A percentile compares a stretch with the other conserved stretches of the same genome.
These are phyloP conservation scores for Beauveria australis DNA, from an alignment of 2,329 filamentous ascomycete genomes.

Conservation along the genomic window DNA sequence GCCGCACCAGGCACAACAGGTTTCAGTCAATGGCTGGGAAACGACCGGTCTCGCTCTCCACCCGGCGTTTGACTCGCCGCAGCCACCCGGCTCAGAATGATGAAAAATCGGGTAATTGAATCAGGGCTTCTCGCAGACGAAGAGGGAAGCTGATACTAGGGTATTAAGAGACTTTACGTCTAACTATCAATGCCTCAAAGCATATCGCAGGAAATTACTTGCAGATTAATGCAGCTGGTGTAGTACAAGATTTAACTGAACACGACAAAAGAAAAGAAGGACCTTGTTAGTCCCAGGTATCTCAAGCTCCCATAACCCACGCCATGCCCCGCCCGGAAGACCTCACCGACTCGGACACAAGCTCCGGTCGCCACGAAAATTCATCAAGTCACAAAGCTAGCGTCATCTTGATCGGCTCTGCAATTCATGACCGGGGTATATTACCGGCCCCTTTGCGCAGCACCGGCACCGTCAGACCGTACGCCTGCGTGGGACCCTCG, in stretches of 20 bases:
- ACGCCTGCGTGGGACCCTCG: constrained; percentile 70
- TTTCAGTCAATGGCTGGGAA: constrained; percentile 4
- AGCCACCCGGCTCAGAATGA: constrained; percentile 8
- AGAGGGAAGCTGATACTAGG: too few relatives aligned
- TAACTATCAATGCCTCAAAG: too few relatives aligned
- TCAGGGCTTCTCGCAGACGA: background rate
- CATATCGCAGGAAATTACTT: background rate
- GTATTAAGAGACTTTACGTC: too few relatives aligned
- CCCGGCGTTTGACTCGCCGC: constrained; percentile 3
- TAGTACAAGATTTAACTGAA: background rate
- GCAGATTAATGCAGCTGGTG: background rate
- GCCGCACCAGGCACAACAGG: background rate
- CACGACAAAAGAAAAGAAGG: background rate
- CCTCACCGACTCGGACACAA: constrained; percentile 4
- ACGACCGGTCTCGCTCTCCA: constrained; percentile 1
- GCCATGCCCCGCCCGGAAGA: background rate
- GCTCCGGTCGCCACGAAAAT: background rate
- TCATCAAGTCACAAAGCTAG: background rate
- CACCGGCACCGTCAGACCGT: constrained; percentile 77
- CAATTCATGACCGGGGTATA: background rate
- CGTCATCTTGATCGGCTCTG: constrained; percentile 4
- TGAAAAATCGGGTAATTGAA: constrained; percentile 7
- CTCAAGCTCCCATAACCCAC: background rate
- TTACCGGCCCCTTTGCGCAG: constrained; percentile 29
- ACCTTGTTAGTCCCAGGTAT: constrained; percentile 2